These are phyloP conservation scores for Hansenula anomala DNA, from an alignment of 1,139 yeast species.

Conservation along the genomic window DNA sequence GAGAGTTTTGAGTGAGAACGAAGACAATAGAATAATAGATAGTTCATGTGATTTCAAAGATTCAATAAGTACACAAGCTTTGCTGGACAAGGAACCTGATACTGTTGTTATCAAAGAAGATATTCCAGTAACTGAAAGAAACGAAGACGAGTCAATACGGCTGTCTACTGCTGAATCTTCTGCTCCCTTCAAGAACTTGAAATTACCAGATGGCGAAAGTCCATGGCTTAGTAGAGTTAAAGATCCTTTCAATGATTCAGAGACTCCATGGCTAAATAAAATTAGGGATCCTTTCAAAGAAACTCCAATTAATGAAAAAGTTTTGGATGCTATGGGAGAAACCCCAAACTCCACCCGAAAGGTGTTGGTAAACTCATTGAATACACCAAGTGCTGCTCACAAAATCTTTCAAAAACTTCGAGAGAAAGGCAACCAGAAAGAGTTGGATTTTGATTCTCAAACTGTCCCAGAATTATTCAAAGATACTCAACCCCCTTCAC, in stretches of 20 bases:
- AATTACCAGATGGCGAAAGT: constrained; percentile 10
- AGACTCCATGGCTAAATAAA: constrained; percentile 21
- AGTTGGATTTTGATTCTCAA: constrained; percentile 19
- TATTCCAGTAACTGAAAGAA: background rate
- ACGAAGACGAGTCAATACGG: background rate
- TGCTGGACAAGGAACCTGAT: constrained; percentile 8
- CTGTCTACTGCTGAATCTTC: background rate
- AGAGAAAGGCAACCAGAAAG: constrained; percentile 13
- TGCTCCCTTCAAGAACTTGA: constrained; percentile 5
- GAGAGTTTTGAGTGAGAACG: constrained; percentile 12
- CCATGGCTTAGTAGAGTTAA: constrained; percentile 17
- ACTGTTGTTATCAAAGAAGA: background rate
- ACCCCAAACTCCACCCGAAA: constrained; percentile 7
- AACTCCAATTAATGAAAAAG: constrained; percentile 10
- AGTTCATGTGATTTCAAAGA: constrained; percentile 18
- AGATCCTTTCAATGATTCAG: constrained; percentile 18
- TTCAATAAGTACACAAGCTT: constrained; percentile 14
- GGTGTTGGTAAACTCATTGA: background rate
- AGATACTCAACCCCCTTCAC: constrained; percentile 5
- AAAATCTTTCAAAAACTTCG: constrained; percentile 18
- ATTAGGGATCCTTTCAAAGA: constrained; percentile 24
- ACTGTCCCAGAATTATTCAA: constrained; percentile 9
- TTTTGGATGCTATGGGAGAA: constrained; percentile 7
- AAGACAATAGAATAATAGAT: constrained; percentile 18
- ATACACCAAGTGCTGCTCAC: constrained; percentile 15